Conservation (phyloP, 192 early-diverging fungal species). For the Podila minutissima region DNA sequence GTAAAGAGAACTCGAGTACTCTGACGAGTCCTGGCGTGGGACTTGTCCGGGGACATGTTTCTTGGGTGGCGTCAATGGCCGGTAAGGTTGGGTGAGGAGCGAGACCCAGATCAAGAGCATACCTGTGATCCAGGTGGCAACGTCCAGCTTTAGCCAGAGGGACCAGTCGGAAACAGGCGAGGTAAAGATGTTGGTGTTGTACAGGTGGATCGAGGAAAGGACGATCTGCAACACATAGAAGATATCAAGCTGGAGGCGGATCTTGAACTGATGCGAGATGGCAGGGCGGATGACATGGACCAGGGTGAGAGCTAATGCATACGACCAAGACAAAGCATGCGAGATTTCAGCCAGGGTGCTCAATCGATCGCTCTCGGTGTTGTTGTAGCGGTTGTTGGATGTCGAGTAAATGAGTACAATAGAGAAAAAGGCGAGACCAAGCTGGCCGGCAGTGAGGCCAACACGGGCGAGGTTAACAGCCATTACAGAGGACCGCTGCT, state of each 20-base stretch:
- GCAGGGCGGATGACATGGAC: neutral
- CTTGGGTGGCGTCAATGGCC: neutral
- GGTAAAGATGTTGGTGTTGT: neutral
- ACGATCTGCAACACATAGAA: slow-evolving; percentile 6
- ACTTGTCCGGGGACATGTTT: slow-evolving; percentile 23
- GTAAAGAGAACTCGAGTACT: slow-evolving; percentile 40
- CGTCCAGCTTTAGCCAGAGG: slow-evolving; percentile 3
- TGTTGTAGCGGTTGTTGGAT: neutral
- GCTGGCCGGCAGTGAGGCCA: slow-evolving; percentile 7
- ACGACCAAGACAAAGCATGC: slow-evolving; percentile 1
- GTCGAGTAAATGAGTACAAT: neutral
- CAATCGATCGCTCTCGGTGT: neutral
- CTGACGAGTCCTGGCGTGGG: slow-evolving; percentile 14
- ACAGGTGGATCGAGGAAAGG: neutral
- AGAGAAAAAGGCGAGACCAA: slow-evolving; percentile 9
- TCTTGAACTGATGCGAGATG: slow-evolving; percentile 4
- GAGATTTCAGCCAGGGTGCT: neutral
- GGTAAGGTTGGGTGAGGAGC: slow-evolving; percentile 7
- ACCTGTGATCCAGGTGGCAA: neutral
- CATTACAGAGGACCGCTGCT: neutral
- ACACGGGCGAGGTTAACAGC: slow-evolving; percentile 6
- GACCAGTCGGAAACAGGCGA: neutral
- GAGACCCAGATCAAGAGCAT: slow-evolving; percentile 3
- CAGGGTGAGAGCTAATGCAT: slow-evolving; percentile 5
- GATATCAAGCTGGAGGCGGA: slow-evolving; percentile 13